Evolutionary conservation across 345 rosid genomes (phyloP).

Genomic region (Acer campestre): DNA sequence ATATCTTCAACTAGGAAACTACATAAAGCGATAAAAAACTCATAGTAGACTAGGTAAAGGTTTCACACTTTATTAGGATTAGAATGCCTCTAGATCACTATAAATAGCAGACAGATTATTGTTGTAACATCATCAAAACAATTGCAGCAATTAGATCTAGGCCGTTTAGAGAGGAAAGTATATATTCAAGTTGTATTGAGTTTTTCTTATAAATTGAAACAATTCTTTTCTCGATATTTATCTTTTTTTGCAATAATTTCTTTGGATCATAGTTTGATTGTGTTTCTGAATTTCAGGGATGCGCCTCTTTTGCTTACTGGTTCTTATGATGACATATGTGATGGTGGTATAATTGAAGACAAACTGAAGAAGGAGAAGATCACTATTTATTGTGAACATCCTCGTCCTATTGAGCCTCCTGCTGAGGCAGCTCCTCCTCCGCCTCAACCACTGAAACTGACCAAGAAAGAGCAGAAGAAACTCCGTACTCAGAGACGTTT

Average conservation of each 20-base stretch:
- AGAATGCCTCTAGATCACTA: background rate
- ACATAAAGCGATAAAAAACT: background rate
- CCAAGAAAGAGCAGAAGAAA: constrained; percentile 96
- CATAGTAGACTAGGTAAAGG: background rate
- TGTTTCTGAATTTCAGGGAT: constrained; percentile 62
- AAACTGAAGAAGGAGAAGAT: constrained; percentile 74
- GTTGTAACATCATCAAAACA: background rate
- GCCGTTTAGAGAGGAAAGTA: background rate
- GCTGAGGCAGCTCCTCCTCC: constrained; percentile 96
- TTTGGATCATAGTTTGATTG: constrained; percentile 6
- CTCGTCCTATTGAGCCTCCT: constrained; percentile 91
- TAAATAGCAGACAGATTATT: background rate
- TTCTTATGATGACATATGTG: constrained; percentile 56
- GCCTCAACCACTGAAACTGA: constrained; percentile 88
- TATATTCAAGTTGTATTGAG: background rate
- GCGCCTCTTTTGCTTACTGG: constrained; percentile 51
- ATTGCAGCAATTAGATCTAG: background rate
- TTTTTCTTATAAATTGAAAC: background rate
- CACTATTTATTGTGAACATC: constrained; percentile 86
- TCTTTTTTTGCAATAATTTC: background rate
- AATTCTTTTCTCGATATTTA: background rate
- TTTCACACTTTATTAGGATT: background rate
- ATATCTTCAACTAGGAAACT: background rate
- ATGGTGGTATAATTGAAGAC: constrained; percentile 37
- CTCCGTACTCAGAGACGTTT: constrained; percentile 90